Percentiles rank a stretch among this genome's conserved stretches.
These are phyloP conservation scores for Peronospora destructor DNA, from an alignment of 352 stramenopile species.

Conservation along the genomic window DNA sequence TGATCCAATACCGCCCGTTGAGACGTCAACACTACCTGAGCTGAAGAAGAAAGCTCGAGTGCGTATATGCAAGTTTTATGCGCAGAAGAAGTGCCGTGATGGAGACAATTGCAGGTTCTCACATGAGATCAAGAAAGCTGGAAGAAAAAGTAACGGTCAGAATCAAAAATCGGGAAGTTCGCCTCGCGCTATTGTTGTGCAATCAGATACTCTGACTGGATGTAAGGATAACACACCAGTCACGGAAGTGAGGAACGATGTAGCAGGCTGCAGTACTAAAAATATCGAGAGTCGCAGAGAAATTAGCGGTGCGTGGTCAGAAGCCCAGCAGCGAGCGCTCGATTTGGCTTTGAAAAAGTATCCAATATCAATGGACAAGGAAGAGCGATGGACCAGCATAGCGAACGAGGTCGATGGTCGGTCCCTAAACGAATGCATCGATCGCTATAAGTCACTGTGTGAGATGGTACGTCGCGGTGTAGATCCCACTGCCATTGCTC, in stretches of 20 bases:
- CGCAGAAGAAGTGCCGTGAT: conserved; percentile 38
- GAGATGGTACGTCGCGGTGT: conserved; percentile 37
- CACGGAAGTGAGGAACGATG: background rate
- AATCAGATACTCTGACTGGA: conserved; percentile 11
- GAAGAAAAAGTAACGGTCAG: background rate
- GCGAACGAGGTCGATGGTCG: conserved; percentile 55
- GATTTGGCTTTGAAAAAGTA: conserved; percentile 68
- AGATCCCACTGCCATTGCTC: conserved; percentile 8
- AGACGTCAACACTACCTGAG: conserved; percentile 5
- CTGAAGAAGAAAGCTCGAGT: conserved; percentile 17
- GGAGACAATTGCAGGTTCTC: conserved; percentile 64
- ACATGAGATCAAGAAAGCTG: conserved; percentile 27
- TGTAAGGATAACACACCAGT: background rate
- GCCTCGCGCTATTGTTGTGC: conserved; percentile 16
- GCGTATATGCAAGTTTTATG: conserved; percentile 50
- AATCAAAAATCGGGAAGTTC: background rate
- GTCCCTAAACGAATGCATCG: conserved; percentile 76
- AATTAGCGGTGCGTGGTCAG: conserved; percentile 43
- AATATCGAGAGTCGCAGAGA: background rate
- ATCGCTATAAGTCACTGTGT: conserved; percentile 66
- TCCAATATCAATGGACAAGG: conserved; percentile 65
- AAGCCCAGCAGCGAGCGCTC: conserved; percentile 53
- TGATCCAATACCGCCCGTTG: conserved; percentile 7
- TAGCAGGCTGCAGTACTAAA: background rate
- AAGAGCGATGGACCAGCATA: conserved; percentile 59